A percentile compares a stretch with the other conserved stretches of the same genome.
phyloP scores from a whole-genome alignment of 2,329 filamentous ascomycete genomes.

The Aphanocladium album region DNA sequence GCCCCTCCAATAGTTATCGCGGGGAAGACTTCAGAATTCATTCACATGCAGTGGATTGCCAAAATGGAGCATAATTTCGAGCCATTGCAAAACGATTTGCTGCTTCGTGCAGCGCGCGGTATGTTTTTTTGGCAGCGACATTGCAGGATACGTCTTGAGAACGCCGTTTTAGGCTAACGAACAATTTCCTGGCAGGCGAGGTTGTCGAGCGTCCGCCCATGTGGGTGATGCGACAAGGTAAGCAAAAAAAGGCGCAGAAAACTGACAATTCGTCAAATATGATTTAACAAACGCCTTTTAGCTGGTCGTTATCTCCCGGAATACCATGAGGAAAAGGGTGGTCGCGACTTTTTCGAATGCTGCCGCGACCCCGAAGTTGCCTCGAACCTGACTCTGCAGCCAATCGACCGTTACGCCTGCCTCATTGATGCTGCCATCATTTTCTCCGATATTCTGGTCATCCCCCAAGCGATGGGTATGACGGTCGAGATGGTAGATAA shows the following conservation, averaged over 20 bases:
- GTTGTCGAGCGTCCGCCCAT: conserved; percentile 88
- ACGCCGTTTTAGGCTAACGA: conserved; percentile 28
- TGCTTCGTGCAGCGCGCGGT: conserved; percentile 89
- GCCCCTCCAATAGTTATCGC: conserved; percentile 1
- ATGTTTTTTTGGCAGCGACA: conserved; percentile 24
- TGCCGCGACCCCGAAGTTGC: conserved; percentile 90
- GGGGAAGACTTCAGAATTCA: background rate
- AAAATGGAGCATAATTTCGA: conserved; percentile 67
- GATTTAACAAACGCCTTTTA: too few species aligned
- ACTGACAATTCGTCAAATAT: background rate
- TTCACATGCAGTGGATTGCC: conserved; percentile 6
- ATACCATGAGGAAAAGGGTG: conserved; percentile 92
- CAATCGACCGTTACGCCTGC: conserved; percentile 83
- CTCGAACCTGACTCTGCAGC: conserved; percentile 89
- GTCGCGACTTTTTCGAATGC: conserved; percentile 93
- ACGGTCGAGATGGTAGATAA: conserved; percentile 97
- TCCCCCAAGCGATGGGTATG: conserved; percentile 98
- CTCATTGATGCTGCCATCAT: conserved; percentile 97
- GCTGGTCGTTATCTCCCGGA: conserved; percentile 96
- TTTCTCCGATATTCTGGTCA: conserved; percentile 96
- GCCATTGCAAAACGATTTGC: conserved; percentile 85
- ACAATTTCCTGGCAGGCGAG: conserved; percentile 52
- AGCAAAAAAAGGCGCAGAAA: conserved; percentile 17
- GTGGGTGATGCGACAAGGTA: conserved; percentile 99
- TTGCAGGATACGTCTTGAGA: conserved; percentile 17